Evolutionary conservation across 2,329 filamentous ascomycete species (phyloP).

Genomic region (Talaromyces sp.): DNA sequence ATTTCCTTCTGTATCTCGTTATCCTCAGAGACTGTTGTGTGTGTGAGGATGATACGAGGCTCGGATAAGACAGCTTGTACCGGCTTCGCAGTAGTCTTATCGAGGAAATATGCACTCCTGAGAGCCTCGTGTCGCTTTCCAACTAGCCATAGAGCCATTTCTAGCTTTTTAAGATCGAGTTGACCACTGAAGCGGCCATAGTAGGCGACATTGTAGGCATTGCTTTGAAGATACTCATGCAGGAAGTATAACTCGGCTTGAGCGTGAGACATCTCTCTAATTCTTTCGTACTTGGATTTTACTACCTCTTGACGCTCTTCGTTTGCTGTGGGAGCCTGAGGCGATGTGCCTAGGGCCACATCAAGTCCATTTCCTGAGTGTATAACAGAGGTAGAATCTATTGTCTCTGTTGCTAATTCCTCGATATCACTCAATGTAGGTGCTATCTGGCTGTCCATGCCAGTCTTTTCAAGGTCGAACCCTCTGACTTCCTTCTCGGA

Average conservation of each 20-base stretch:
- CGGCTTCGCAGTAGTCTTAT: not conserved
- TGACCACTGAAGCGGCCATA: slow-evolving; percentile 13
- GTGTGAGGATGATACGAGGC: not conserved
- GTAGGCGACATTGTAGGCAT: slow-evolving; percentile 14
- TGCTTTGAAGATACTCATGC: slow-evolving; percentile 6
- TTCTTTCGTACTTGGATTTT: slow-evolving; percentile 25
- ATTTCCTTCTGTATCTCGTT: slow-evolving; percentile 17
- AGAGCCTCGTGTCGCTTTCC: slow-evolving; percentile 8
- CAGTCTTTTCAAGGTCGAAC: too few species aligned
- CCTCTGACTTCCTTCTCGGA: not conserved
- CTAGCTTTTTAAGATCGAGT: not conserved
- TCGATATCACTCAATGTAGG: not conserved
- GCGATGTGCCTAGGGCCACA: slow-evolving; percentile 13
- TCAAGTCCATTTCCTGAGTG: not conserved
- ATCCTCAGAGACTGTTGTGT: slow-evolving; percentile 20
- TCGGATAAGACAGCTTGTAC: not conserved
- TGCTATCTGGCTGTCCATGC: not conserved
- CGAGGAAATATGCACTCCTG: not conserved
- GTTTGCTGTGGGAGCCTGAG: slow-evolving; percentile 19
- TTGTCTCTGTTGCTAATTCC: not conserved
- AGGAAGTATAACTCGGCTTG: slow-evolving; percentile 8
- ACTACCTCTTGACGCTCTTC: too few species aligned
- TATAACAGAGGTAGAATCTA: not conserved
- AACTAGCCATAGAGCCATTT: not conserved
- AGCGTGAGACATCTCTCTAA: slow-evolving; percentile 15